These are phyloP conservation scores for Mycena haematopus DNA, from an alignment of 768 basidiomycete species.

Conservation along the genomic window DNA sequence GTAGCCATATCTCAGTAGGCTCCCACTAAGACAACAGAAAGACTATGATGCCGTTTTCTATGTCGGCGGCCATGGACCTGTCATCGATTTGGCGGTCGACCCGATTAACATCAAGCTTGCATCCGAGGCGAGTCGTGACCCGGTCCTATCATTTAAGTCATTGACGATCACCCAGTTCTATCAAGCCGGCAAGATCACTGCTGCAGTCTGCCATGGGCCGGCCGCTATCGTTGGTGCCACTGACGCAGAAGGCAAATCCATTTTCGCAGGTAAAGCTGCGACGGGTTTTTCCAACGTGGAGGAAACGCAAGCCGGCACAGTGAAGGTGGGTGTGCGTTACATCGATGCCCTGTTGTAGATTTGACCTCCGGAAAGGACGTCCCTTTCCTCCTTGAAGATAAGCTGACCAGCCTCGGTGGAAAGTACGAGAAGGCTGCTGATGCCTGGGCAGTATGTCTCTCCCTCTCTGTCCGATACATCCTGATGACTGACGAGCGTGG, in stretches of 20 bases:
- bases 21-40: constrained; percentile 54
- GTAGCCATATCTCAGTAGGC: not conserved
- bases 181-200: constrained; percentile 65
- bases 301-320: constrained; percentile 55
- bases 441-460: constrained; percentile 59
- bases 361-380: constrained; percentile 46
- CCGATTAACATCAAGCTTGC: constrained; percentile 61
- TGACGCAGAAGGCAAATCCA: constrained; percentile 63
- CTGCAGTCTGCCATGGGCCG: constrained; percentile 85
- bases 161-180: constrained; percentile 56
- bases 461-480: not conserved
- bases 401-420: constrained; percentile 69
- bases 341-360: not conserved
- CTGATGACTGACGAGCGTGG: not conserved
- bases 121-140: constrained; percentile 49
- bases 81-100: constrained; percentile 72
- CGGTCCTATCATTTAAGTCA: constrained; percentile 4
- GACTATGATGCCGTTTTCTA: constrained; percentile 82
- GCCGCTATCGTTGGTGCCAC: constrained; percentile 60
- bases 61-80: constrained; percentile 81
- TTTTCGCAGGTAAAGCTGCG: constrained; percentile 61
- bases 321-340: constrained; percentile 44
- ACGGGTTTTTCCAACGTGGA: constrained; percentile 80
- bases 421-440: constrained; percentile 63
- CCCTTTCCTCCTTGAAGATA: constrained; percentile 76